phyloP scores from a whole-genome alignment of 1,284 basidiomycete species.

The Chondrostereum purpureum region DNA sequence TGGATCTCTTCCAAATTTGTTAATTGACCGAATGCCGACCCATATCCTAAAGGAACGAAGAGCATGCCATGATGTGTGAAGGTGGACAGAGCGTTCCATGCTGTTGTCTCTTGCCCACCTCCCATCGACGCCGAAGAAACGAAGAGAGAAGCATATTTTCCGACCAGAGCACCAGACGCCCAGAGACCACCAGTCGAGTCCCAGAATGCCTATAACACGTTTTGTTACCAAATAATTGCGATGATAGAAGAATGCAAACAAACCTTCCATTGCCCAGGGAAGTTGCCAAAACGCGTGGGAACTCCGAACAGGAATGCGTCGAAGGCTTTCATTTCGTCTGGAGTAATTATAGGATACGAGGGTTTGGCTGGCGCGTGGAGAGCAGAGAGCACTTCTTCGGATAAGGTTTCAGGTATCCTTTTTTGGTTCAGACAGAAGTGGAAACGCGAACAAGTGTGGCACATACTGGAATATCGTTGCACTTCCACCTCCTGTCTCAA shows the following conservation, averaged over 20 bases:
- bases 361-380: constrained; percentile 74
- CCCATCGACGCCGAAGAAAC: constrained; percentile 60
- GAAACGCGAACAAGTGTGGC: too few relatives aligned
- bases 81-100: constrained; percentile 60
- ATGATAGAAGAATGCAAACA: constrained; percentile 23
- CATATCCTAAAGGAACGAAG: constrained; percentile 79
- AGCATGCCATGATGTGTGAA: constrained; percentile 77
- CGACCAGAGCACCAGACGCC: constrained; percentile 63
- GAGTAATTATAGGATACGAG: constrained; percentile 66
- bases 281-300: constrained; percentile 73
- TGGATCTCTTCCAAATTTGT: constrained; percentile 57
- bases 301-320: constrained; percentile 71
- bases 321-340: constrained; percentile 57
- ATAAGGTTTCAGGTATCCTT: constrained; percentile 80
- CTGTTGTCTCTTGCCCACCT: constrained; percentile 73
- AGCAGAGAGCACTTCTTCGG: constrained; percentile 68
- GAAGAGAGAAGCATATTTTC: constrained; percentile 78
- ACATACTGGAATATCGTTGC: too few relatives aligned
- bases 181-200: constrained; percentile 79
- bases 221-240: background rate
- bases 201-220: constrained; percentile 56
- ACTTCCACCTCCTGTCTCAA: constrained; percentile 64
- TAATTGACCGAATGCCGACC: constrained; percentile 48
- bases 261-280: too few relatives aligned
- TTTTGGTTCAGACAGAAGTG: too few relatives aligned